Evolutionary conservation across 441 rosid genomes (phyloP).

Genomic region (Jatropha multifida): DNA sequence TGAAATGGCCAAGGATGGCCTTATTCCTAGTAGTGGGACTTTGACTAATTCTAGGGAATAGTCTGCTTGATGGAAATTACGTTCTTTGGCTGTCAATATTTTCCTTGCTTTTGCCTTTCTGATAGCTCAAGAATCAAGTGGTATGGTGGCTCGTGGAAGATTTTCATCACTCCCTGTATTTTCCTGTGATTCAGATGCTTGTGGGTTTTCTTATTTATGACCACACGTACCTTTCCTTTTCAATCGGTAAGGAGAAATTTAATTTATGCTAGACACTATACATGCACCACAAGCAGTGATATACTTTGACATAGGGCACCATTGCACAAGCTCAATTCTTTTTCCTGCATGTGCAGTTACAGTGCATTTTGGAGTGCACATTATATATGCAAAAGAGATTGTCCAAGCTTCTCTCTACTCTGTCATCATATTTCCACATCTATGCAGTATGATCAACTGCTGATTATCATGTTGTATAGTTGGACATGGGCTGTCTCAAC

Average conservation of each 20-base stretch:
- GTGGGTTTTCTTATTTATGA: not conserved
- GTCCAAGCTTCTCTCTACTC: not conserved
- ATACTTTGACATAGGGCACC: not conserved
- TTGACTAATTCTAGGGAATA: conserved; percentile 27
- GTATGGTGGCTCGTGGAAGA: not conserved
- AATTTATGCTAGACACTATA: not conserved
- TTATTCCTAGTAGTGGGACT: conserved; percentile 57
- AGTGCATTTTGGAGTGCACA: not conserved
- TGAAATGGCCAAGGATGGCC: conserved; percentile 86
- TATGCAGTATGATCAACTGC: not conserved
- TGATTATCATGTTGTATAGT: not conserved
- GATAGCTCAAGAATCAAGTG: not conserved
- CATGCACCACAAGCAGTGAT: not conserved
- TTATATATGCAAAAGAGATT: not conserved
- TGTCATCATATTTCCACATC: not conserved
- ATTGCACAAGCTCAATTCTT: not conserved
- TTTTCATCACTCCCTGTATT: not conserved
- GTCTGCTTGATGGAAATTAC: conserved; percentile 17
- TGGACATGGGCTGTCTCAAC: not conserved
- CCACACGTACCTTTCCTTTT: not conserved
- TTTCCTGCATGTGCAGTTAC: not conserved
- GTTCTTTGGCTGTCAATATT: not conserved
- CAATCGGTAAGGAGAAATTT: not conserved
- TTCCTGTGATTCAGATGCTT: conserved; percentile 6
- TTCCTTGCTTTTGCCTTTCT: not conserved